Conservation (phyloP, 1,139 yeast genomes). For the Petasospora rhodanensis region DNA sequence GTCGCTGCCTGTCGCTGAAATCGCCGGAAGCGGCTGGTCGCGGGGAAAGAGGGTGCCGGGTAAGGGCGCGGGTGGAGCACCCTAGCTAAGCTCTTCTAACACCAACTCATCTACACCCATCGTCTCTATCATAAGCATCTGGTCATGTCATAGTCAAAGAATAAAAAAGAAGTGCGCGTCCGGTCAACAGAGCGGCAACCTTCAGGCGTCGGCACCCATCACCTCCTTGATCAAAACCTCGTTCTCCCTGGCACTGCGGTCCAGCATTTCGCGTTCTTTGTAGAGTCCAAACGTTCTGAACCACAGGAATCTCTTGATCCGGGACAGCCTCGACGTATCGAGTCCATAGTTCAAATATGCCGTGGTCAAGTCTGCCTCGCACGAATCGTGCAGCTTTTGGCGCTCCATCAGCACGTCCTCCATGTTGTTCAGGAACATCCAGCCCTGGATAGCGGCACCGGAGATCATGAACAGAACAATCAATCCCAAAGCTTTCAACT, state of each 20-base stretch:
- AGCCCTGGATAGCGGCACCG: constrained; percentile 29
- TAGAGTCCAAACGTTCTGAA: constrained; percentile 45
- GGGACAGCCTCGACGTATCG: constrained; percentile 45
- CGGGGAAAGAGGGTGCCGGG: too few relatives aligned
- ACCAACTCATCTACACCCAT: too few relatives aligned
- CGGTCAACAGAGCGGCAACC: not conserved
- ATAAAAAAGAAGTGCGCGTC: too few relatives aligned
- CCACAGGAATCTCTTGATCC: constrained; percentile 57
- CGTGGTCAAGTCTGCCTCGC: constrained; percentile 42
- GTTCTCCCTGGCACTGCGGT: constrained; percentile 30
- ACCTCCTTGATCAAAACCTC: constrained; percentile 25
- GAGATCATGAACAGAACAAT: constrained; percentile 26
- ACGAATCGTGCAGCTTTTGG: constrained; percentile 37
- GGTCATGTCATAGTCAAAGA: too few relatives aligned
- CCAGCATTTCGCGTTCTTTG: constrained; percentile 28
- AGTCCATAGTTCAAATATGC: constrained; percentile 52
- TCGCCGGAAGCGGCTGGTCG: too few relatives aligned
- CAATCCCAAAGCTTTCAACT: constrained; percentile 25
- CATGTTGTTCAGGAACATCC: constrained; percentile 35
- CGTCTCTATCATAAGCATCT: too few relatives aligned
- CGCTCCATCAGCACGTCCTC: constrained; percentile 27
- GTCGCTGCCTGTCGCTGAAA: too few relatives aligned
- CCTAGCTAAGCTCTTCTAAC: not conserved
- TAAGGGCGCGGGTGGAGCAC: too few relatives aligned
- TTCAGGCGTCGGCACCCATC: constrained; percentile 9